These are phyloP conservation scores for Takakia lepidozioides DNA, from an alignment of 225 moss, liverwort and hornwort species.

Conservation along the genomic window DNA sequence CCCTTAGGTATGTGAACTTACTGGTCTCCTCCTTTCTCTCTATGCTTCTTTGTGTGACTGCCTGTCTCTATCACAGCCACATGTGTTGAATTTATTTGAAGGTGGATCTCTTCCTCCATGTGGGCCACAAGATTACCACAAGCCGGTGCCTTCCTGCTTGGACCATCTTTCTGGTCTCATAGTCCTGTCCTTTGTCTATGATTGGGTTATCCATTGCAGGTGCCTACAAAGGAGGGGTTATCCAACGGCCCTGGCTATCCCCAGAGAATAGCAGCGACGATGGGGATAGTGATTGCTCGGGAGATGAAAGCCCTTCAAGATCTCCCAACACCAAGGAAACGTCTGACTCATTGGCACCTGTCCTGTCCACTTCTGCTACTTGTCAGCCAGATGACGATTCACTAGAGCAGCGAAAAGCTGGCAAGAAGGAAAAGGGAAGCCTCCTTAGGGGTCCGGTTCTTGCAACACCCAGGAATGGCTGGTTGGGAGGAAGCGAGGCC, in stretches of 20 bases:
- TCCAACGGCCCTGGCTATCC: constrained; percentile 68
- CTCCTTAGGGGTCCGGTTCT: constrained; percentile 28
- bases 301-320: constrained; percentile 14
- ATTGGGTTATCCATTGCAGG: no score
- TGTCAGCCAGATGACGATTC: constrained; percentile 5
- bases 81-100: no score
- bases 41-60: no score
- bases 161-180: no score
- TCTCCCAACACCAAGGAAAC: constrained; percentile 1
- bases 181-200: no score
- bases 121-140: no score
- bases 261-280: constrained; percentile 50
- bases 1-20: constrained; percentile 34
- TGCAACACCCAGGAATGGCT: constrained; percentile 28
- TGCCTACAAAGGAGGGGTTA: constrained; percentile 68
- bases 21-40: no score
- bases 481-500: constrained; percentile 23
- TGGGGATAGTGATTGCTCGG: constrained; percentile 13
- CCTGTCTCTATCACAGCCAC: no score
- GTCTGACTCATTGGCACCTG: background rate
- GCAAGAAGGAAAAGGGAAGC: constrained; percentile 10
- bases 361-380: background rate
- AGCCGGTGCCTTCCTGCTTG: no score
- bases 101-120: no score
- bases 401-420: constrained; percentile 2